Base-by-base conservation (phyloP, 352 stramenopile species). In the Phytophthora cajani region DNA sequence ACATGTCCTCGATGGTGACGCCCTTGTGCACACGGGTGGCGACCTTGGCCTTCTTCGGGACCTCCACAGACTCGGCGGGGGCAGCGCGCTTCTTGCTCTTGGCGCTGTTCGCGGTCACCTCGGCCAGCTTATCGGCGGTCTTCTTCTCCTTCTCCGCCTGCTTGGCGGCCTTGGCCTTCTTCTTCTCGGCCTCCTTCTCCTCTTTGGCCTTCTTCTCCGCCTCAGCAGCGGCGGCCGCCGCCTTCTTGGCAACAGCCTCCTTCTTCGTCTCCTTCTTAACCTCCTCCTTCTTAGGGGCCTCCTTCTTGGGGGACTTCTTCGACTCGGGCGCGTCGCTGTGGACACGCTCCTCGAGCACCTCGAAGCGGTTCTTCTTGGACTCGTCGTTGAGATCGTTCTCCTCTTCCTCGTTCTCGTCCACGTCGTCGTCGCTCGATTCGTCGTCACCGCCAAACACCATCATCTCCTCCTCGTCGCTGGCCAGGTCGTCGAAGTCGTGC, bases 31-130 rank as follows among this genome's bases (percentile, higher is more conserved):
- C 61, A 69, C 85, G 81, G 25, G 75, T 79, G 38, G 69, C 58
- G 30, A 71, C 77, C 77, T 94, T 93, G 53, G 81, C 74, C 74
- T 95, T 95, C 80, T 95, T 95, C 11, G 85, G 80, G 36, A 90
- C 79, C 5, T 93, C 84, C 7, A 90, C 75, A 11, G 79, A 75
- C 5, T 90, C 87, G 0, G 80, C 67, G 21, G 84, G 75, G 32
- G 84, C 82, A 21, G 87, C 64, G 27, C 86, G 86, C 75, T 95
- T 94, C 77, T 95, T 93, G 70, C 52, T 71, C 56, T 77, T 81
- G 1, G 65, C 60, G 10, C 66, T 77, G 5, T 56, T 66, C 38
- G 68, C 73, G 50, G 80, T 88, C 17, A 77, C 58, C 57, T 88
- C 82, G 5, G 82, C 78, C 44, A 88, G 68, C 72, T 89, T 88